Conservation (phyloP, 75 land plant genomes). For the Ceratopteris richardii region DNA sequence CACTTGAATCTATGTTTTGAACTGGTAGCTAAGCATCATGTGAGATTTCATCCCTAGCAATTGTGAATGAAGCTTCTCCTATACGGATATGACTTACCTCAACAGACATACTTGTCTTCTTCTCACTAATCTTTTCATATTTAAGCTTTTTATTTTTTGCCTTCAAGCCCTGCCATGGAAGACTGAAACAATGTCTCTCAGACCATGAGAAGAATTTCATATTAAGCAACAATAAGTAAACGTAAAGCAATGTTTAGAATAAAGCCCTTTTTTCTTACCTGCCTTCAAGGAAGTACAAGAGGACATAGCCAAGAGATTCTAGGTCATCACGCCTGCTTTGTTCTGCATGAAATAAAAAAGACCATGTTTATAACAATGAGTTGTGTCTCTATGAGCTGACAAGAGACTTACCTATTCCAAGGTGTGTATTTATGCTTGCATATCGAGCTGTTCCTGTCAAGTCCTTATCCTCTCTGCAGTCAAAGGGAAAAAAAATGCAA, state of each 20-base stretch:
- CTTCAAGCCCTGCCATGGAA: conserved; percentile 97
- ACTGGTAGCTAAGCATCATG: no score
- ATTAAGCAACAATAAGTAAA: no score
- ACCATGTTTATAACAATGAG: conserved; percentile 80
- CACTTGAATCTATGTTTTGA: no score
- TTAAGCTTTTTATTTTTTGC: conserved; percentile 97
- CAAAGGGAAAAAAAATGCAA: no score
- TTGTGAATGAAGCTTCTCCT: no score
- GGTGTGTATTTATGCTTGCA: conserved; percentile 90
- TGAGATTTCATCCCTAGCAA: no score
- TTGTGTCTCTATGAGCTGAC: conserved; percentile 61
- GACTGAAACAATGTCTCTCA: conserved; percentile 27
- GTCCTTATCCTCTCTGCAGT: conserved; percentile 64
- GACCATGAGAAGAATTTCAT: no score
- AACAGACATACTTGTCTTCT: conserved; percentile 81
- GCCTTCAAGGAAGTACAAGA: conserved; percentile 88
- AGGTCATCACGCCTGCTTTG: conserved; percentile 98
- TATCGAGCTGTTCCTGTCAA: conserved; percentile 93
- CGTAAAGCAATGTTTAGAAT: no score
- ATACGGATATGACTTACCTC: no score
- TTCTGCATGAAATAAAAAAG: conserved; percentile 26
- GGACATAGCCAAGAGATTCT: conserved; percentile 94
- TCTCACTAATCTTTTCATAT: conserved; percentile 95
- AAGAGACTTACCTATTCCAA: conserved; percentile 18
- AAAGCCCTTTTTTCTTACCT: conserved; percentile 16